Conservation (phyloP, 2,329 filamentous ascomycete genomes). For the Chalaropsis thielavioides region DNA sequence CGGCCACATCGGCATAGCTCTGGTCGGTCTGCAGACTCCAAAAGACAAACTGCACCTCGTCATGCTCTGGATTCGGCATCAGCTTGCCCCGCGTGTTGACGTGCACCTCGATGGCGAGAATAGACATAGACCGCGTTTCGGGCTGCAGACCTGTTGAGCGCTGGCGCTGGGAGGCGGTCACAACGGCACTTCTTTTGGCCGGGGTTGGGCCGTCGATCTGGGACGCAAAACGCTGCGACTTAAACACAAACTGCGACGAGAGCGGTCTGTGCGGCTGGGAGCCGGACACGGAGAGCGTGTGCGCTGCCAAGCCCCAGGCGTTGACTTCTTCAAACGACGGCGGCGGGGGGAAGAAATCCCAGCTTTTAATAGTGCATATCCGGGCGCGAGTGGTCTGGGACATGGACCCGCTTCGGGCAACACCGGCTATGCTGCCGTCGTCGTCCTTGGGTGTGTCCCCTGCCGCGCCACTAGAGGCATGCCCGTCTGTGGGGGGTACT, state of each 20-base stretch:
- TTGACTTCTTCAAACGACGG: constrained; percentile 57
- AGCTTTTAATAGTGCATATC: constrained; percentile 38
- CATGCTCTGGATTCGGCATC: constrained; percentile 77
- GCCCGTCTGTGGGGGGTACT: constrained; percentile 30
- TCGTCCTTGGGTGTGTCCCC: neutral
- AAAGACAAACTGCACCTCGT: constrained; percentile 77
- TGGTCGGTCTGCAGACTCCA: constrained; percentile 73
- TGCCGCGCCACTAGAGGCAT: constrained; percentile 19
- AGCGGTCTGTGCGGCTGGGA: neutral
- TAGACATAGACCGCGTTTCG: constrained; percentile 88
- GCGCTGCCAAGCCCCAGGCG: constrained; percentile 36
- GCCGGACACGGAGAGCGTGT: neutral
- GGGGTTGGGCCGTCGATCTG: constrained; percentile 75
- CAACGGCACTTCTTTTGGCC: constrained; percentile 53
- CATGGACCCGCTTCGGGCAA: constrained; percentile 3
- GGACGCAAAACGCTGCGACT: constrained; percentile 35
- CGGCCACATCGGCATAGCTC: constrained; percentile 29
- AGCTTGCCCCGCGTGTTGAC: constrained; percentile 72
- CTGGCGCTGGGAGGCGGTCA: constrained; percentile 63
- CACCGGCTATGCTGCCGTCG: neutral
- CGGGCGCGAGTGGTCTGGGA: constrained; percentile 12
- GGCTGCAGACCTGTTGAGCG: constrained; percentile 54
- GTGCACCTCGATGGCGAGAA: constrained; percentile 86
- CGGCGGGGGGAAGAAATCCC: constrained; percentile 61
- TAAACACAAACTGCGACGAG: neutral